Evolutionary conservation across 768 basidiomycete species (phyloP), one percentile per base, ranked within the genome.

Genomic region (Boletales sp.): DNA sequence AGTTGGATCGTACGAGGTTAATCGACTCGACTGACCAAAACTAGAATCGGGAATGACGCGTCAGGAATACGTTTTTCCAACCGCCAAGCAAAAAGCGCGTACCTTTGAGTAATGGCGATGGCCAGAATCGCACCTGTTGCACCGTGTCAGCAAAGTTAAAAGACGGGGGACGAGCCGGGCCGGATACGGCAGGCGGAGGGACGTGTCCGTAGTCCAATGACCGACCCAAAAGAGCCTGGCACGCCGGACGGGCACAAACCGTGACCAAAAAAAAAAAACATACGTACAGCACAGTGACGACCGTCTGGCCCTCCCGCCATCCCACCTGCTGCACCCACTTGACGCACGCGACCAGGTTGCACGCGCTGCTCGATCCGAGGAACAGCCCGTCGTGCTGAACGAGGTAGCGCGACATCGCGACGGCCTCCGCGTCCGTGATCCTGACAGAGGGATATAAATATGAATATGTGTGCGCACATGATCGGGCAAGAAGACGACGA

Each of bases 281-380:
- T 27, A 27, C 29, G 51, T 62, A 97, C 87, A 98, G 58, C 45
- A 98, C 83, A 0, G 95, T 99, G 21, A 92, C 91, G 19, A 97
- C 69, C 8, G 74, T 80, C 61, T 87, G 79, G 5, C 89, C 85
- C 6, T 77, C 76, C 27, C 72, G 72, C 84, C 84, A 87, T 12
- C 80, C 79, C 74, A 82, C 75, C 61, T 80, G 80, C 58, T 83
- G 84, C 3, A 79, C 84, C 14, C 94, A 73, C 59, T 87, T 86
- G 40, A 97, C 78, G 57, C 90, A 92, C 2, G 95, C 90, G n/a
- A 97, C 81, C 35, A 99, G 76, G 63, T 98, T 99, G 64, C 93
- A 94, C 0, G 97, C 95, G 60, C 91, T 94, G 52, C 92, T 95
- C 0, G 94, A 97, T 13, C 97, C 97, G 27, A 98, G 75, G 71